phyloP scores from a whole-genome alignment of 176 grass and related monocot species.

The Aegilops bicornis region DNA sequence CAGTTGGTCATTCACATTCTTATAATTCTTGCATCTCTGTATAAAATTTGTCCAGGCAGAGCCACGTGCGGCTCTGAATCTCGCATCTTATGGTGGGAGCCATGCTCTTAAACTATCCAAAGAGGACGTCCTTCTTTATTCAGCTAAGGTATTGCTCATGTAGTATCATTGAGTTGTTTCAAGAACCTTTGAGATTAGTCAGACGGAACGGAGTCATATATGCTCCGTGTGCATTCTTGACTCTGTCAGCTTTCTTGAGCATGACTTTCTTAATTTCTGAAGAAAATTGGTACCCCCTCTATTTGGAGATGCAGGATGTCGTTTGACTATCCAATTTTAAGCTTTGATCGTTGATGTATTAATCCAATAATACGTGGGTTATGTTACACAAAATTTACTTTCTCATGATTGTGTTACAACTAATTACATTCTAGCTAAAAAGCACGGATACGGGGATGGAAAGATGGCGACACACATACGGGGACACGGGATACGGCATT shows the following conservation, averaged over 20 bases:
- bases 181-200: slow-evolving; percentile 21
- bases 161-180: slow-evolving; percentile 17
- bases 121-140: slow-evolving; percentile 93
- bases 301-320: not conserved
- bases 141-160: slow-evolving; percentile 71
- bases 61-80: slow-evolving; percentile 91
- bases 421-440: too few species aligned
- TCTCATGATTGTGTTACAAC: not conserved
- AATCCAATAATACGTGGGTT: slow-evolving; percentile 4
- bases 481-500: too few species aligned
- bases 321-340: not conserved
- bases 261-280: slow-evolving; percentile 11
- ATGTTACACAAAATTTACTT: not conserved
- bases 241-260: not conserved
- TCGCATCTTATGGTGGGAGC: slow-evolving; percentile 93
- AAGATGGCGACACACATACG: too few species aligned
- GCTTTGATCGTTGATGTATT: not conserved
- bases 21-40: slow-evolving; percentile 31
- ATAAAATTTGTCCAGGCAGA: slow-evolving; percentile 74
- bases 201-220: slow-evolving; percentile 1
- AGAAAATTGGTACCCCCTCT: slow-evolving; percentile 1
- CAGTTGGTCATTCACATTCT: slow-evolving; percentile 6
- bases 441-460: too few species aligned
- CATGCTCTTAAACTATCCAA: slow-evolving; percentile 89
- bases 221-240: slow-evolving; percentile 6